These are phyloP conservation scores for Elsinoe fawcettii DNA, from an alignment of 2,329 filamentous ascomycete genomes.

Conservation along the genomic window DNA sequence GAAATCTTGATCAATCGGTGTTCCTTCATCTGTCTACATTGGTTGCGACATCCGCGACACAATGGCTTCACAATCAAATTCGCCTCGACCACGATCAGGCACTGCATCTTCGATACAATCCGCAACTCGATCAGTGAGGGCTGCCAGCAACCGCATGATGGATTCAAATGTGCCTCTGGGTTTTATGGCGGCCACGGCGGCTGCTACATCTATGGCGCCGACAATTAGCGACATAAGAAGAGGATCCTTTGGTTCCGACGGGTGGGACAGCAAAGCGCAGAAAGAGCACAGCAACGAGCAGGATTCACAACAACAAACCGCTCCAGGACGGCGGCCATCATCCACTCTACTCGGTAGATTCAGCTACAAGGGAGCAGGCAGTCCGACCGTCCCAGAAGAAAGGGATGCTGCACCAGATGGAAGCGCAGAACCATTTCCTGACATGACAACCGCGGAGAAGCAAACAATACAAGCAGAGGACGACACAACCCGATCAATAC, in stretches of 20 bases:
- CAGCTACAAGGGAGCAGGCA: conserved; percentile 17
- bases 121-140: conserved; percentile 3
- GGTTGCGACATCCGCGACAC: not conserved
- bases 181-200: conserved; percentile 40
- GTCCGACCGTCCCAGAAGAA: conserved; percentile 16
- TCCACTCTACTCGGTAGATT: conserved; percentile 16
- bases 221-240: conserved; percentile 37
- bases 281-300: conserved; percentile 12
- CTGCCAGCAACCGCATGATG: conserved; percentile 16
- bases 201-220: conserved; percentile 34
- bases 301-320: conserved; percentile 11
- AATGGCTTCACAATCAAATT: conserved; percentile 7
- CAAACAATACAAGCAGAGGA: conserved; percentile 2
- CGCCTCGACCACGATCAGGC: conserved; percentile 9
- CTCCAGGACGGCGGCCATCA: not conserved
- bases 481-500: conserved; percentile 5
- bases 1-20: not conserved
- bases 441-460: conserved; percentile 9
- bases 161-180: conserved; percentile 30
- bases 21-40: not conserved
- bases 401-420: conserved; percentile 10
- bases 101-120: conserved; percentile 10
- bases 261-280: conserved; percentile 17
- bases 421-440: conserved; percentile 15
- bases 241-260: conserved; percentile 21